Evolutionary conservation across 371 early-diverging fungal species (phyloP), one percentile per base, ranked within the genome.

Genomic region (Lichtheimia hyalospora): DNA sequence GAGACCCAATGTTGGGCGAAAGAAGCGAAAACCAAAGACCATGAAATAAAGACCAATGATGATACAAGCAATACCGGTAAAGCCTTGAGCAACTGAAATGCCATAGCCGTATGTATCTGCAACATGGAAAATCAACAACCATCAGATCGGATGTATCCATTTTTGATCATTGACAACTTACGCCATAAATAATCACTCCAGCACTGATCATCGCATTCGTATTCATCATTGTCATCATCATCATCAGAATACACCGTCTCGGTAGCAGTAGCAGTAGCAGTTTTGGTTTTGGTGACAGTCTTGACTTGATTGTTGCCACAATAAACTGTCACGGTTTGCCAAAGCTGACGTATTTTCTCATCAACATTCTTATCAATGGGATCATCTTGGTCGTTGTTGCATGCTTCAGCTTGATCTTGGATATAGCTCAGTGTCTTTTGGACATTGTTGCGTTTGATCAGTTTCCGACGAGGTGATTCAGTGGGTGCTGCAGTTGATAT

Each of bases 111-210:
- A 77, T 5, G 78, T 77, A 61, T 77, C 77, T 77, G 59, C 39
- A 50, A 27, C 14, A n/a, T 46, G 27, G 8, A 27, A n/a, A 20
- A 14, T n/a, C 6, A 5, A 49, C 15, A 14, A 5, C 4, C 5
- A 20, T 52, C 3, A 40, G 21, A 28, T 20, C 46, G 5, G 4
- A 0, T 13, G 14, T 46, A 25, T 39, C 24, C 8, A 15, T 40
- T 54, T 42, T 55, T n/a, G 40, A 41, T 18, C 5, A n/a, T 18
- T 20, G 15, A 25, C 21, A 57, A 18, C 64, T 67, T 72, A 74
- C 77, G 66, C 77, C 77, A 77, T 25, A 77, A 52, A 34, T 77
- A 77, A 40, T 74, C 68, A 14, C 67, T 69, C 77, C 77, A 77
- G 16, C 77, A 77, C 48, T 71, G 62, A 2, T 62, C 70, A 16